A percentile compares a stretch with the other conserved stretches of the same genome.
phyloP scores from a whole-genome alignment of 1,284 basidiomycete species.

The Puccinia hordei region DNA sequence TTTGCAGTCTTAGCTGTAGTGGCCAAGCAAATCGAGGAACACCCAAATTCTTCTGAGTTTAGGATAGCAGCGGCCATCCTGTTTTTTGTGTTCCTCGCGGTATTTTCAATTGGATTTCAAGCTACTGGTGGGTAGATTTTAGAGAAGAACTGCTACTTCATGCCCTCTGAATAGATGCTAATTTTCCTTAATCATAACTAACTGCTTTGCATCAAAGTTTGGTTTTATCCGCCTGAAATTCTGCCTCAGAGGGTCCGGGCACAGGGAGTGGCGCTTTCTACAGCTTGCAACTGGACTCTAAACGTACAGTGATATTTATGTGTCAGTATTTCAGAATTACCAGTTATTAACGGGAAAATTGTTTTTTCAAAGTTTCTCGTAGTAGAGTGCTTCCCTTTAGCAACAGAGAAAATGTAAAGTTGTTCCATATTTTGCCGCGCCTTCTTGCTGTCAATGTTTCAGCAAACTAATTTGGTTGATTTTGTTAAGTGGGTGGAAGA shows the following conservation, averaged over 20 bases:
- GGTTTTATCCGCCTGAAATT: constrained; percentile 59
- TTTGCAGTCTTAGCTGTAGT: constrained; percentile 57
- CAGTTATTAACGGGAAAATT: background rate
- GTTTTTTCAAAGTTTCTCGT: constrained; percentile 36
- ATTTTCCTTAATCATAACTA: background rate
- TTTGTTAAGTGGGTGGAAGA: constrained; percentile 55
- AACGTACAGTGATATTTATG: constrained; percentile 53
- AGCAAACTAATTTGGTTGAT: background rate
- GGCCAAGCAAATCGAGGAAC: constrained; percentile 55
- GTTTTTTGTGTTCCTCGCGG: constrained; percentile 57
- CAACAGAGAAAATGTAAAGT: constrained; percentile 48
- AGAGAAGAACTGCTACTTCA: background rate
- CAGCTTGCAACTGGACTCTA: constrained; percentile 57
- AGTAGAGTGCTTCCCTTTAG: constrained; percentile 49
- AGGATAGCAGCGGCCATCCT: constrained; percentile 55
- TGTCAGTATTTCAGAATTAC: too few species aligned
- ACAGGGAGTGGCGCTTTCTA: constrained; percentile 57
- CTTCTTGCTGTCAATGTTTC: background rate
- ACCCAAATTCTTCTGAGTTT: constrained; percentile 52
- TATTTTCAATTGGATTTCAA: constrained; percentile 59
- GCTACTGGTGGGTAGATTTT: constrained; percentile 49
- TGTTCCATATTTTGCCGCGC: background rate
- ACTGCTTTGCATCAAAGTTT: constrained; percentile 52
- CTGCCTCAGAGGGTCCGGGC: constrained; percentile 56
- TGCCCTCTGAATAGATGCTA: too few species aligned